Evolutionary conservation across 352 stramenopile species (phyloP).

Genomic region (Phytopythium ostracodes): DNA sequence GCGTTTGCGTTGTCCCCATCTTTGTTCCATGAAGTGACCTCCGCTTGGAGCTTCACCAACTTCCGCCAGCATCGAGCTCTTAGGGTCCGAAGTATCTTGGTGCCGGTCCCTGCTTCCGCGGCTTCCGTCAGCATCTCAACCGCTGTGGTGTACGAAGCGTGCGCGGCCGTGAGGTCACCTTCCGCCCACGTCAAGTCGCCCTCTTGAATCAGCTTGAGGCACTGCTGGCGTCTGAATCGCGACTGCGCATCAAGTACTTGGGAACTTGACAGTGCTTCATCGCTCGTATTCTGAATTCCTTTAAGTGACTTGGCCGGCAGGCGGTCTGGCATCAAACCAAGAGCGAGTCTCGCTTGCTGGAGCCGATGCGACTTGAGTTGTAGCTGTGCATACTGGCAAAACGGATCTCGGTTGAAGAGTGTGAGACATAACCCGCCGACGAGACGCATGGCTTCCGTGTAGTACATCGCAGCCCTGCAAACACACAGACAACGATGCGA

Average conservation of each 20-base stretch:
- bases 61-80: conserved; percentile 50
- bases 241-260: neutral
- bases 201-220: conserved; percentile 2
- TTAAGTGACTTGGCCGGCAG: neutral
- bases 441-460: conserved; percentile 64
- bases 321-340: conserved; percentile 29
- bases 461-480: conserved; percentile 45
- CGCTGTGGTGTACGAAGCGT: neutral
- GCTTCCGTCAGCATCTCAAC: conserved; percentile 1
- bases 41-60: conserved; percentile 19
- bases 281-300: neutral
- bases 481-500: neutral
- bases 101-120: neutral
- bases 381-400: conserved; percentile 62
- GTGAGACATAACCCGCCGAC: conserved; percentile 51
- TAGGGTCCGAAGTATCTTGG: neutral
- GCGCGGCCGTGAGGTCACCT: neutral
- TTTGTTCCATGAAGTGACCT: neutral
- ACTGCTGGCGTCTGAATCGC: conserved; percentile 2
- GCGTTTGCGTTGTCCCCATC: neutral
- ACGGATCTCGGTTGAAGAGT: conserved; percentile 50
- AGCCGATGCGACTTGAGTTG: conserved; percentile 44
- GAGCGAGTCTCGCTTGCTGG: conserved; percentile 40
- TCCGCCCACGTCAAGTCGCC: conserved; percentile 5
- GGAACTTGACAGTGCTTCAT: neutral